Percentiles rank a stretch among this genome's conserved stretches.
Evolutionary conservation across 2,329 filamentous ascomycete genomes (phyloP).

Genomic region (Xylariales sp.): DNA sequence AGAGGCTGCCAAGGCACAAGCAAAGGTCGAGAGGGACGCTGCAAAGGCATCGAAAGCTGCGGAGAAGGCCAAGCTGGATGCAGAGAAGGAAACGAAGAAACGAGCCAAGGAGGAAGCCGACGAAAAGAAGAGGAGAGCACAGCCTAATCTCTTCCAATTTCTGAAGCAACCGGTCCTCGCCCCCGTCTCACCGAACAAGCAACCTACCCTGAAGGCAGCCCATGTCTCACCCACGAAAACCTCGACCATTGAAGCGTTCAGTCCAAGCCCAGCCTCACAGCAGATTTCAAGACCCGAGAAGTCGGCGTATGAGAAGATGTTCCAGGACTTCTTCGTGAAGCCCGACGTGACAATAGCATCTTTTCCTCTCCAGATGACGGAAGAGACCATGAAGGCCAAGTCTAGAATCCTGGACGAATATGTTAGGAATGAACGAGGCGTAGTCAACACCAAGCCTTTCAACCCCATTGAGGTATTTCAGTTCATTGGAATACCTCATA

Average conservation of each 20-base stretch:
- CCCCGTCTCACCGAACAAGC: slow-evolving; percentile 21
- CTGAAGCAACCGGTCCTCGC: slow-evolving; percentile 18
- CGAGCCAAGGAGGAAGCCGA: slow-evolving; percentile 36
- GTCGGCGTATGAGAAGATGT: slow-evolving; percentile 63
- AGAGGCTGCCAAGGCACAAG: slow-evolving; percentile 11
- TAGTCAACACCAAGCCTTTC: slow-evolving; percentile 38
- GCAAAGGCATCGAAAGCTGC: slow-evolving; percentile 22
- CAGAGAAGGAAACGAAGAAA: slow-evolving; percentile 53
- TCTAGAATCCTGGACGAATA: slow-evolving; percentile 48
- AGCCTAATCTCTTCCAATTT: slow-evolving; percentile 12
- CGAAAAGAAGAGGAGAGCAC: slow-evolving; percentile 26
- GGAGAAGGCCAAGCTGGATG: slow-evolving; percentile 26
- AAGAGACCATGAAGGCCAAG: slow-evolving; percentile 48
- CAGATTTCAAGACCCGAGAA: slow-evolving; percentile 22
- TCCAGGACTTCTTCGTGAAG: slow-evolving; percentile 78
- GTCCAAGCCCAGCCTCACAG: slow-evolving; percentile 2
- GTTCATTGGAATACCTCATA: slow-evolving; percentile 31
- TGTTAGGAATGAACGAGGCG: slow-evolving; percentile 41
- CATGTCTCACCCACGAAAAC: slow-evolving; percentile 1
- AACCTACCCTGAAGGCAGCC: slow-evolving; percentile 10
- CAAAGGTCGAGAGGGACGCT: slow-evolving; percentile 12
- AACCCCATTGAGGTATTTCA: slow-evolving; percentile 42
- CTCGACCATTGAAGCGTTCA: background rate
- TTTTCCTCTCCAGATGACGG: slow-evolving; percentile 52
- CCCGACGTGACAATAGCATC: slow-evolving; percentile 67